Conservation (phyloP, 129 eudicot genomes). For the Dittrichia graveolens region DNA sequence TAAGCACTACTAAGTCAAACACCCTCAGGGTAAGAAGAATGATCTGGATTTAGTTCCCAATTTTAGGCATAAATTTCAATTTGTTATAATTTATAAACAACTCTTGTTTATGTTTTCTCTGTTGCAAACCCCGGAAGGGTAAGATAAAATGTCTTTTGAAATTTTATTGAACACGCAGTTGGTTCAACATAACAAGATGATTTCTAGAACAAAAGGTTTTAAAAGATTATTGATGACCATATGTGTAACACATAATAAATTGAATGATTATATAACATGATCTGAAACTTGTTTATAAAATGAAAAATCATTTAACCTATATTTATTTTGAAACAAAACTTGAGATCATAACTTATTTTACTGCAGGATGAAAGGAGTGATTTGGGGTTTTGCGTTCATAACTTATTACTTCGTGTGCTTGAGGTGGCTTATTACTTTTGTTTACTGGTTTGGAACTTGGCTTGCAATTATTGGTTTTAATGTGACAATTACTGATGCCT, state of each 20-base stretch:
- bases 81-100: neutral
- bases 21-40: no score
- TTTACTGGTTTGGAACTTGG: constrained; percentile 13
- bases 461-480: neutral
- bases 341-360: neutral
- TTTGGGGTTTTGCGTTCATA: neutral
- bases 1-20: no score
- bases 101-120: neutral
- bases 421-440: constrained; percentile 27
- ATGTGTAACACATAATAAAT: neutral
- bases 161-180: neutral
- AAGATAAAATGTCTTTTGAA: neutral
- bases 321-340: neutral
- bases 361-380: constrained; percentile 9
- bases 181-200: neutral
- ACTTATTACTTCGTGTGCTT: constrained; percentile 19
- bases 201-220: neutral
- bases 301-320: no score
- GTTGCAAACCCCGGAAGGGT: neutral
- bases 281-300: no score
- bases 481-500: neutral
- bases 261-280: neutral
- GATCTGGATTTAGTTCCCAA: constrained; percentile 3
- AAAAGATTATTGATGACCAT: neutral
- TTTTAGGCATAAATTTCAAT: constrained; percentile 15